Evolutionary conservation across 176 grass and related monocot genomes (phyloP).

Genomic region (Oropetium thomaeum): DNA sequence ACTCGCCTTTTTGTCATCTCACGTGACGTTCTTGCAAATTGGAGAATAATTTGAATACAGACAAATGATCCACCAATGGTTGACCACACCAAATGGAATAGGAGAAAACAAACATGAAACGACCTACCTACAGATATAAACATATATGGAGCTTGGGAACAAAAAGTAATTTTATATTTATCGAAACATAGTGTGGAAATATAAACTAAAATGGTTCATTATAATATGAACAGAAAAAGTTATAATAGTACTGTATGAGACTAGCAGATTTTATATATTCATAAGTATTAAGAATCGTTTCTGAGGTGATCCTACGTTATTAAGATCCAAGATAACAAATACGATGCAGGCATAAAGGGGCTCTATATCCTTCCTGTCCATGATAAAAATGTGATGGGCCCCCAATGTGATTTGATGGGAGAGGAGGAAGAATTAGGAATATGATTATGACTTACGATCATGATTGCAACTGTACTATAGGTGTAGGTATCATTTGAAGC

Average conservation of each 20-base stretch:
- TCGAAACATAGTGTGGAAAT: not conserved
- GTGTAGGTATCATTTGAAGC: not conserved
- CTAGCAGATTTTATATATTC: not conserved
- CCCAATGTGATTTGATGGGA: not conserved
- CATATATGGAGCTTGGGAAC: not conserved
- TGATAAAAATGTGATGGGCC: slow-evolving; percentile 19
- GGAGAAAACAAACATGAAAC: not conserved
- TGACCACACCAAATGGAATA: slow-evolving; percentile 24
- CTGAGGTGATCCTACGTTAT: not conserved
- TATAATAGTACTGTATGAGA: not conserved
- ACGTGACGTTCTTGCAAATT: slow-evolving; percentile 20
- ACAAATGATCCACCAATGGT: not conserved
- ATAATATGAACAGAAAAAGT: not conserved
- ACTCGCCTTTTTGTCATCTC: slow-evolving; percentile 14
- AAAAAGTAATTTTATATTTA: not conserved
- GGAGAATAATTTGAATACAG: not conserved
- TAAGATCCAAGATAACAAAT: not conserved
- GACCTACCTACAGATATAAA: not conserved
- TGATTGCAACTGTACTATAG: slow-evolving; percentile 5
- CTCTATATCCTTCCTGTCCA: not conserved
- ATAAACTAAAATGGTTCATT: not conserved
- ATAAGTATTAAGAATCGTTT: not conserved
- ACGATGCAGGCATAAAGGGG: not conserved
- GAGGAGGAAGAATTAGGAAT: not conserved
- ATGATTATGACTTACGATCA: not conserved